phyloP scores from a whole-genome alignment of 345 rosid species.

The Sonneratia caseolaris region DNA sequence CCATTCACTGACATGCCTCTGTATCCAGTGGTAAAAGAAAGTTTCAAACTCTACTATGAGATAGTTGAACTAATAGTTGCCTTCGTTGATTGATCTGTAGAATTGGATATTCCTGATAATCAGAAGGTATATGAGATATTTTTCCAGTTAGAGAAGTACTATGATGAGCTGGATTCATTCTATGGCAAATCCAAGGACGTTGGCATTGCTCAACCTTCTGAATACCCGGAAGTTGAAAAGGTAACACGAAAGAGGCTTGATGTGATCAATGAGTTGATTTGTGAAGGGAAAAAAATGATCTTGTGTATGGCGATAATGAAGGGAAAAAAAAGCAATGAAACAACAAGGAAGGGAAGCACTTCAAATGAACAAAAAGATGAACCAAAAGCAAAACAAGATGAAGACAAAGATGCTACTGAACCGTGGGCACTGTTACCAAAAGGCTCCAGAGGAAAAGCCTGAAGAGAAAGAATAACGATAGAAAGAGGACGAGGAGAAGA shows the following conservation, averaged over 20 bases:
- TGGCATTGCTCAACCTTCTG: conserved; percentile 74
- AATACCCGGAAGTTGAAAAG: conserved; percentile 92
- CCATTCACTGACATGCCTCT: conserved; percentile 27
- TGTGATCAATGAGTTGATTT: conserved; percentile 69
- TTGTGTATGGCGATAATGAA: neutral
- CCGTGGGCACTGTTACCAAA: conserved; percentile 36
- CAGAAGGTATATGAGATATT: conserved; percentile 77
- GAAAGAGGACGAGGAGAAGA: conserved; percentile 26
- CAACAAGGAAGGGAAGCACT: conserved; percentile 3
- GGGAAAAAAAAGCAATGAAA: neutral
- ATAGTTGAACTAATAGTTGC: conserved; percentile 69
- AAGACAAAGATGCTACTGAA: conserved; percentile 60
- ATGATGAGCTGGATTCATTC: conserved; percentile 63
- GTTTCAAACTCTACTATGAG: conserved; percentile 74
- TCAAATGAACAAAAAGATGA: neutral
- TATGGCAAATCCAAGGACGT: conserved; percentile 71
- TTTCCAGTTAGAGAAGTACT: conserved; percentile 59
- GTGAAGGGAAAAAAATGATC: conserved; percentile 33
- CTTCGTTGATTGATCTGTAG: conserved; percentile 73
- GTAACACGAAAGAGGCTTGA: conserved; percentile 68
- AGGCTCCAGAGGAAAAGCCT: conserved; percentile 14
- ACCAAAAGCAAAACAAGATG: conserved; percentile 10
- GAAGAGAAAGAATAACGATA: conserved; percentile 18
- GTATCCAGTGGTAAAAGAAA: conserved; percentile 69
- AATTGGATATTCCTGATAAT: conserved; percentile 69